These are phyloP conservation scores for Aspergillus ibericus DNA, from an alignment of 2,329 filamentous ascomycete genomes.

Conservation along the genomic window DNA sequence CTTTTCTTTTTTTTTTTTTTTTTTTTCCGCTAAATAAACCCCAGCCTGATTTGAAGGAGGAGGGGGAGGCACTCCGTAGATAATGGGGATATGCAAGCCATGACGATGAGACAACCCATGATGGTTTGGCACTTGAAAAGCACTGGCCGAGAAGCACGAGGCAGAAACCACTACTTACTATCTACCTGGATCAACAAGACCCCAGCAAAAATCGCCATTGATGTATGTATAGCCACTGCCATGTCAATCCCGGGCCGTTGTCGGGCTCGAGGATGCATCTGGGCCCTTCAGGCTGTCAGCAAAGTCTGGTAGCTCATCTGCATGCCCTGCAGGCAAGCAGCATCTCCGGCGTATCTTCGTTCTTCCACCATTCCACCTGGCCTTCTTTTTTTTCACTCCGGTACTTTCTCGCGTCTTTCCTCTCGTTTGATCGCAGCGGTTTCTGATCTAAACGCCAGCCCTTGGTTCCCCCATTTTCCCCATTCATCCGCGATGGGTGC, in stretches of 20 bases:
- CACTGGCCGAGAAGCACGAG: not conserved
- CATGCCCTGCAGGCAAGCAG: not conserved
- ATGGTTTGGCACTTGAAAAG: not conserved
- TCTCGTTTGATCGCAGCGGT: too few relatives aligned
- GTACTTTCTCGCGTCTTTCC: not conserved
- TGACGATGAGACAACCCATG: not conserved
- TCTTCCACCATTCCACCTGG: not conserved
- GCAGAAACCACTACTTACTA: too few relatives aligned
- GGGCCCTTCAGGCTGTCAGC: not conserved
- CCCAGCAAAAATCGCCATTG: not conserved
- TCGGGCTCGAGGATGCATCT: not conserved
- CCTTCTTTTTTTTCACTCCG: not conserved
- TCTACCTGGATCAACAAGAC: too few relatives aligned
- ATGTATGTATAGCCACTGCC: not conserved
- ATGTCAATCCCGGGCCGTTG: not conserved
- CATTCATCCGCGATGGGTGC: not conserved
- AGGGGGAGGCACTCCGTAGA: not conserved
- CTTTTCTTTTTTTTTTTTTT: constrained; percentile 4
- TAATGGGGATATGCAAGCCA: not conserved
- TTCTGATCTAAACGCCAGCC: not conserved
- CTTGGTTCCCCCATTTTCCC: not conserved
- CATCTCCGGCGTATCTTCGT: not conserved
- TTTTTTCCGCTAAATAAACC: not conserved
- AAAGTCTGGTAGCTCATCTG: not conserved
- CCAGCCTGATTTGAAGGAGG: not conserved